Evolutionary conservation across 2,329 filamentous ascomycete species (phyloP).

Genomic region (Ceratocystiopsis brevicomis): DNA sequence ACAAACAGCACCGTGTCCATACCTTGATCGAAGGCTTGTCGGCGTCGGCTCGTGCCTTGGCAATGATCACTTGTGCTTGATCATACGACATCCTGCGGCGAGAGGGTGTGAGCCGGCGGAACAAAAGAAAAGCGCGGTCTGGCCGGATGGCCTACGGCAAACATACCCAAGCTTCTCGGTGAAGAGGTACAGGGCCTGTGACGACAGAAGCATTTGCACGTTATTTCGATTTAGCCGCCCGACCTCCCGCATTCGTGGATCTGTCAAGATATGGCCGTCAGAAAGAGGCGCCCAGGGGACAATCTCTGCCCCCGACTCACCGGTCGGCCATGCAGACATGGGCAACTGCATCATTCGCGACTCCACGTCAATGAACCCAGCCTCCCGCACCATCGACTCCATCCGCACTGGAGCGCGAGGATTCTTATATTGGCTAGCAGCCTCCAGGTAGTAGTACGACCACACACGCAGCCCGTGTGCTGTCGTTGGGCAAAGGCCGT

Average conservation of each 20-base stretch:
- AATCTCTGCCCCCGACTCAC: conserved; percentile 24
- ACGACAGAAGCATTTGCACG: conserved; percentile 32
- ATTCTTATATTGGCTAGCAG: conserved; percentile 45
- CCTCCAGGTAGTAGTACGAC: conserved; percentile 45
- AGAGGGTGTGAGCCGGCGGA: neutral
- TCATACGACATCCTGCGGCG: conserved; percentile 31
- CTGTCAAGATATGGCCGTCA: conserved; percentile 15
- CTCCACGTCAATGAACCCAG: conserved; percentile 52
- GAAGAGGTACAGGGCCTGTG: conserved; percentile 37
- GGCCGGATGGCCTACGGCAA: too few species aligned
- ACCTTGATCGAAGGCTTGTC: conserved; percentile 37
- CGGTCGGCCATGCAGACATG: conserved; percentile 48
- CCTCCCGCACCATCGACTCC: conserved; percentile 34
- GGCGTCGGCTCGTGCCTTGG: conserved; percentile 35
- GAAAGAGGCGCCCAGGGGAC: neutral
- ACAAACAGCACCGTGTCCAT: conserved; percentile 1
- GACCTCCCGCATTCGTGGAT: conserved; percentile 30
- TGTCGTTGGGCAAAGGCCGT: conserved; percentile 11
- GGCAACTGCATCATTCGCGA: conserved; percentile 45
- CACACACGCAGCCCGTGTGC: conserved; percentile 47
- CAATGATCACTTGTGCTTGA: conserved; percentile 38
- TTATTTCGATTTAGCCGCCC: conserved; percentile 35
- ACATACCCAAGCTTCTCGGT: conserved; percentile 29
- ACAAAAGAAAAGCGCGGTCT: too few species aligned
- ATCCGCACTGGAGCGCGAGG: conserved; percentile 44